phyloP scores from a whole-genome alignment of 148 eudicot species.

The Cornus florida region DNA sequence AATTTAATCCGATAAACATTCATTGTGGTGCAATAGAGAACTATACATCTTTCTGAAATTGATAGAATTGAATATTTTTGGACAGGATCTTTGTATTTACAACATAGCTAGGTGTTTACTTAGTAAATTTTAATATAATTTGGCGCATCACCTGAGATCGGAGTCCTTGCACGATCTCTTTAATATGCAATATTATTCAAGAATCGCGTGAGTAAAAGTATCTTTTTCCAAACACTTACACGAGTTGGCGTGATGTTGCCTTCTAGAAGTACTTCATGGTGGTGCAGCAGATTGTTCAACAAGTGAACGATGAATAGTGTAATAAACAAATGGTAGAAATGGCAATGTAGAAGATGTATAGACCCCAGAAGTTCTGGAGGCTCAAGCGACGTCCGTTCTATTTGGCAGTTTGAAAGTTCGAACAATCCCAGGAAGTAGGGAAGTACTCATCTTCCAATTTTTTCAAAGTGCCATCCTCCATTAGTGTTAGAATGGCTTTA shows the following conservation, averaged over 20 bases:
- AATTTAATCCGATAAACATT: too few relatives aligned
- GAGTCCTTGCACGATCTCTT: too few relatives aligned
- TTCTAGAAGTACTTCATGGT: neutral
- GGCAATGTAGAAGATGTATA: neutral
- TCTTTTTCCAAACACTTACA: neutral
- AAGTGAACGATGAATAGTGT: constrained; percentile 2
- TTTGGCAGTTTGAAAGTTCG: neutral
- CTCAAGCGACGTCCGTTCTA: constrained; percentile 5
- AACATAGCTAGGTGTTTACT: too few relatives aligned
- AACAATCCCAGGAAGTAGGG: neutral
- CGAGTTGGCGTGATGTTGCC: neutral
- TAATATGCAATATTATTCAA: neutral
- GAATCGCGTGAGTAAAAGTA: neutral
- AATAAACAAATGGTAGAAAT: neutral
- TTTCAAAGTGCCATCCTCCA: constrained; percentile 15
- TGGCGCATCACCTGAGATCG: too few relatives aligned
- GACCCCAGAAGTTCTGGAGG: constrained; percentile 19
- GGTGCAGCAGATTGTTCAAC: neutral
- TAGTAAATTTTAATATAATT: too few relatives aligned
- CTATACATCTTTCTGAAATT: too few relatives aligned
- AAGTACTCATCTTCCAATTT: constrained; percentile 15
- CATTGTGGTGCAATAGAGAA: too few relatives aligned
- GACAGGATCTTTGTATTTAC: too few relatives aligned
- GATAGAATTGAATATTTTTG: too few relatives aligned
- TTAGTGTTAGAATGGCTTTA: constrained; percentile 26